These are phyloP conservation scores for Talaromyces trachyspermus DNA, from an alignment of 495 filamentous ascomycete species.

Conservation along the genomic window DNA sequence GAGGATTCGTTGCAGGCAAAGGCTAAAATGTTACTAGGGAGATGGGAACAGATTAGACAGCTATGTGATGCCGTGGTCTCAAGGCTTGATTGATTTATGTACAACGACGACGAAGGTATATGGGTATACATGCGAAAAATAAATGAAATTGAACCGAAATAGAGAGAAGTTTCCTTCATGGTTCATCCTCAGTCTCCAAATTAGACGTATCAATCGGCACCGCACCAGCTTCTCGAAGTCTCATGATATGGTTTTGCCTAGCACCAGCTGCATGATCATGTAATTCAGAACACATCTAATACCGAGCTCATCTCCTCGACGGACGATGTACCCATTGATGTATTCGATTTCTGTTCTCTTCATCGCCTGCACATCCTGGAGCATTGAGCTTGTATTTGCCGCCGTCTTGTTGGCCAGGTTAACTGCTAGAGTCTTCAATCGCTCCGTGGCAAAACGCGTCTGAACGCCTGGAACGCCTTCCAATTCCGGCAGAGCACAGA, in stretches of 20 bases:
- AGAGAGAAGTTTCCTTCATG: neutral
- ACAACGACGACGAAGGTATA: neutral
- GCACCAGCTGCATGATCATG: constrained; percentile 54
- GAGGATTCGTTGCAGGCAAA: constrained; percentile 18
- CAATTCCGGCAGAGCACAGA: constrained; percentile 61
- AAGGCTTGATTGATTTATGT: constrained; percentile 9
- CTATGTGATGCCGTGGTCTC: constrained; percentile 27
- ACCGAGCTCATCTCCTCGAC: constrained; percentile 59
- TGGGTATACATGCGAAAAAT: neutral
- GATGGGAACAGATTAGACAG: constrained; percentile 46
- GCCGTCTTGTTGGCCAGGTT: constrained; percentile 53
- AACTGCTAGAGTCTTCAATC: constrained; percentile 48
- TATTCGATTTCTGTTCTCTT: constrained; percentile 71
- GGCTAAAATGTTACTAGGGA: constrained; percentile 31
- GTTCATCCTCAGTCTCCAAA: constrained; percentile 7
- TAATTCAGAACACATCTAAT: constrained; percentile 61
- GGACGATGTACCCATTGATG: constrained; percentile 78
- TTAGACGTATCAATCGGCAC: constrained; percentile 27
- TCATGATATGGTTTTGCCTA: constrained; percentile 17
- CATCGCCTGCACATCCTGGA: constrained; percentile 61
- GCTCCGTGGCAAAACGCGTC: constrained; percentile 47
- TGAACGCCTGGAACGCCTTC: constrained; percentile 50
- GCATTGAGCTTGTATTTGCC: constrained; percentile 70
- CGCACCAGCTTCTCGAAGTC: constrained; percentile 19
- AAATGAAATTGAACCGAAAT: neutral